Percentiles rank a stretch among this genome's conserved stretches.
Evolutionary conservation across 148 eudicot genomes (phyloP).

Genomic region (Cornus controversa): DNA sequence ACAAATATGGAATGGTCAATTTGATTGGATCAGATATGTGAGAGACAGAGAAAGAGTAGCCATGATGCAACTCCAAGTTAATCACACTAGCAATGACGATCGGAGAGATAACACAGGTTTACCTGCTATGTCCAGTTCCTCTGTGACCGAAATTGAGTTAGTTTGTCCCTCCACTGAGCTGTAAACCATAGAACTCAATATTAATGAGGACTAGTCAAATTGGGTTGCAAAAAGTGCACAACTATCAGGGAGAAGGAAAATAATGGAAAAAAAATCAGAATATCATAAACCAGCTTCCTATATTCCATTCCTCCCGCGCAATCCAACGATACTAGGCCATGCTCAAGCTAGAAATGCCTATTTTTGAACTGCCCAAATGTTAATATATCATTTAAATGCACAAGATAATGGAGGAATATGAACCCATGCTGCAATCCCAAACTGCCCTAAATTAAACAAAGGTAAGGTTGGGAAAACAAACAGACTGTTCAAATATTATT

Average conservation of each 20-base stretch:
- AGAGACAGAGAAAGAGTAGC: background rate
- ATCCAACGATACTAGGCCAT: background rate
- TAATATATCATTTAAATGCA: too few species aligned
- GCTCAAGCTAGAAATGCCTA: background rate
- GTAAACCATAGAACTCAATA: conserved; percentile 1
- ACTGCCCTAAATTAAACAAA: too few species aligned
- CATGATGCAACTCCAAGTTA: background rate
- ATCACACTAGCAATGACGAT: background rate
- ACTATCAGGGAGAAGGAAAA: too few species aligned
- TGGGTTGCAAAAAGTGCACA: too few species aligned
- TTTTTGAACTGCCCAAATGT: background rate
- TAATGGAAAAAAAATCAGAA: background rate
- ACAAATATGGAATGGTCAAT: background rate
- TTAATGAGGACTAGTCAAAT: background rate
- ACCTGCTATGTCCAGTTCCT: conserved; percentile 85
- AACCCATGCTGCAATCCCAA: too few species aligned
- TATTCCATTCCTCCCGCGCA: too few species aligned
- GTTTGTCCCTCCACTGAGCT: conserved; percentile 94
- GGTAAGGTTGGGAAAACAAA: too few species aligned
- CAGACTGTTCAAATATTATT: too few species aligned
- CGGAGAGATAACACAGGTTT: background rate
- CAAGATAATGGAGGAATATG: too few species aligned
- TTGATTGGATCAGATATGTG: background rate
- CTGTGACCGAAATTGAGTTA: conserved; percentile 74
- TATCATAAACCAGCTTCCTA: background rate